phyloP scores from a whole-genome alignment of 441 rosid genomes.

The Sinapis alba region DNA sequence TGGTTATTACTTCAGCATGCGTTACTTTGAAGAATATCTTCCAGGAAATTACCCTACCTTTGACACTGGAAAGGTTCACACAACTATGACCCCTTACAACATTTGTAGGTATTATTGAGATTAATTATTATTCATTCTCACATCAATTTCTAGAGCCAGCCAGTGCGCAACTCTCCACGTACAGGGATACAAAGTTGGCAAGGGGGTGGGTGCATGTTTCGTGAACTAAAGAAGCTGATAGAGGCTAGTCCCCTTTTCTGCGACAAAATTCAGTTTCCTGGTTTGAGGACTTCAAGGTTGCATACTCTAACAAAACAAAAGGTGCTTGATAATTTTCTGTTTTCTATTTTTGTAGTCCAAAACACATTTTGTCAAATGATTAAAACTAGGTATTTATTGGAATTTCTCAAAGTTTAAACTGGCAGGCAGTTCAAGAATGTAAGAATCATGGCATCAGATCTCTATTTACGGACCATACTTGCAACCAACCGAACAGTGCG shows the following conservation, averaged over 20 bases:
- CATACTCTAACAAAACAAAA: constrained; percentile 10
- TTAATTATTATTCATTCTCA: neutral
- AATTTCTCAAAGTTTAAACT: neutral
- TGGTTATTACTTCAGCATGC: constrained; percentile 17
- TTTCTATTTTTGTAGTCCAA: neutral
- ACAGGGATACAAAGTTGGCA: constrained; percentile 14
- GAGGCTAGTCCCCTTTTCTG: constrained; percentile 21
- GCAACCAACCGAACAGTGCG: constrained; percentile 3
- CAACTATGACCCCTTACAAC: neutral
- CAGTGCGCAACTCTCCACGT: constrained; percentile 11
- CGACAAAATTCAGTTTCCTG: constrained; percentile 15
- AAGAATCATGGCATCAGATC: constrained; percentile 13
- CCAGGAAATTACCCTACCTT: constrained; percentile 6
- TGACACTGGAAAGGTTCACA: constrained; percentile 10
- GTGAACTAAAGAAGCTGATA: constrained; percentile 11
- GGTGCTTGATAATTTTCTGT: neutral
- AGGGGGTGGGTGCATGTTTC: constrained; percentile 4
- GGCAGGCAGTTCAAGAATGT: neutral
- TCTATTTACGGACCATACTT: constrained; percentile 12
- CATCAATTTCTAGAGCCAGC: neutral
- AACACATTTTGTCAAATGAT: neutral
- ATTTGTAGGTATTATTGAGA: neutral
- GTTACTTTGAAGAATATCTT: constrained; percentile 9
- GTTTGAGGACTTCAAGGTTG: neutral
- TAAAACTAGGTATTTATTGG: neutral